Percentiles rank a stretch among this genome's conserved stretches.
phyloP scores from a whole-genome alignment of 2,329 filamentous ascomycete species.

The Fusarium sp. region DNA sequence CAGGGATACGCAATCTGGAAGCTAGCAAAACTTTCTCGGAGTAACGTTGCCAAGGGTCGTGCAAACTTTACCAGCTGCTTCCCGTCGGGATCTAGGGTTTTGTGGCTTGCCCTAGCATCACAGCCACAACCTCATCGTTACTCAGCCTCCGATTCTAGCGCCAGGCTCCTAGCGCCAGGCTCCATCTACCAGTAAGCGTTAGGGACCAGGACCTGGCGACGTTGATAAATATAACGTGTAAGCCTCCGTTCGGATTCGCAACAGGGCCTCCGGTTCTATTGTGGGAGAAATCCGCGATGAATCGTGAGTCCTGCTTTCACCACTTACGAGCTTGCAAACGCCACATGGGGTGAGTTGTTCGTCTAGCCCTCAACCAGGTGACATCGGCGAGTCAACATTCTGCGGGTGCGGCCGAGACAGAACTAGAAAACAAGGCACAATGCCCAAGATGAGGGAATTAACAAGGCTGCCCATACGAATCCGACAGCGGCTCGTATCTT shows the following conservation, averaged over 20 bases:
- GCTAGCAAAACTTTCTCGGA: slow-evolving; percentile 10
- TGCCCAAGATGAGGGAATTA: slow-evolving; percentile 37
- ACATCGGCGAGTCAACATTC: slow-evolving; percentile 28
- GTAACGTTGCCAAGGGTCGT: slow-evolving; percentile 42
- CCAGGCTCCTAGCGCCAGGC: slow-evolving; percentile 11
- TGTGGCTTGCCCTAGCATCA: slow-evolving; percentile 33
- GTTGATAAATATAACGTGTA: slow-evolving; percentile 33
- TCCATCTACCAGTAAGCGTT: slow-evolving; percentile 7
- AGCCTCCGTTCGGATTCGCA: slow-evolving; percentile 27
- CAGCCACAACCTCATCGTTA: slow-evolving; percentile 21
- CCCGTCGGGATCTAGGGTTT: slow-evolving; percentile 10
- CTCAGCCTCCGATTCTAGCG: slow-evolving; percentile 28
- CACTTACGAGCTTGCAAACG: neutral
- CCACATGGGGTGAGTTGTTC: slow-evolving; percentile 15
- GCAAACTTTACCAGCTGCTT: slow-evolving; percentile 21
- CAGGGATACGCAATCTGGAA: slow-evolving; percentile 16
- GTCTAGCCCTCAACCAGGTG: slow-evolving; percentile 25
- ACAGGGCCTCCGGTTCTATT: slow-evolving; percentile 3
- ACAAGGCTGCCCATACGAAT: slow-evolving; percentile 36
- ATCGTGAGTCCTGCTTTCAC: neutral
- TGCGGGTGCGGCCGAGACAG: slow-evolving; percentile 34
- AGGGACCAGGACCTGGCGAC: neutral
- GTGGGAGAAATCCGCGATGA: slow-evolving; percentile 10
- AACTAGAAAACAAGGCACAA: slow-evolving; percentile 22
- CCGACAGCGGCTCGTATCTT: slow-evolving; percentile 33